Evolutionary conservation across 1,139 yeast species (phyloP).

Genomic region (Candida neerlandica): DNA sequence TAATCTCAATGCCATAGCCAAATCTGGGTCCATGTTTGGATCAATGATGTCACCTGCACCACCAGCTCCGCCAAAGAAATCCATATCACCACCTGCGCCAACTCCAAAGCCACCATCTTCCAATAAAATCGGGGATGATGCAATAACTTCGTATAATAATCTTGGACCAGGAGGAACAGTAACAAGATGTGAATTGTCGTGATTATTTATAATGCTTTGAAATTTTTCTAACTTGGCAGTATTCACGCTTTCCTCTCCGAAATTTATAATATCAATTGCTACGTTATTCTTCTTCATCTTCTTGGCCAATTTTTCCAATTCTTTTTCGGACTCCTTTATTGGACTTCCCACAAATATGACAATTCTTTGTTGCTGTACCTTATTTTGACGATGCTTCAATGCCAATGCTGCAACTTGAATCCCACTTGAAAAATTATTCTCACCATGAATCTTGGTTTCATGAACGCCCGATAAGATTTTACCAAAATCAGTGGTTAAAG

Average conservation of each 20-base stretch:
- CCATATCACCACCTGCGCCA: slow-evolving; percentile 33
- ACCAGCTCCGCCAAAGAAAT: slow-evolving; percentile 40
- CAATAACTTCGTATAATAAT: slow-evolving; percentile 71
- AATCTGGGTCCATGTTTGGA: slow-evolving; percentile 94
- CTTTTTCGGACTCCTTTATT: slow-evolving; percentile 66
- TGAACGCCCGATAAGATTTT: slow-evolving; percentile 86
- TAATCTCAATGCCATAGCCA: slow-evolving; percentile 89
- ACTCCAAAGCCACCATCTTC: slow-evolving; percentile 48
- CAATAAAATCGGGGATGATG: slow-evolving; percentile 67
- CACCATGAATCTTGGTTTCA: slow-evolving; percentile 75
- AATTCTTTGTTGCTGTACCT: slow-evolving; percentile 88
- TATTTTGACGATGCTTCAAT: slow-evolving; percentile 92
- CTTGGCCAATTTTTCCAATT: slow-evolving; percentile 83
- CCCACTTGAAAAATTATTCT: slow-evolving; percentile 72
- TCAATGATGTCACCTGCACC: slow-evolving; percentile 67
- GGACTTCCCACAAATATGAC: slow-evolving; percentile 92
- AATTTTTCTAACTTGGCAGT: slow-evolving; percentile 81
- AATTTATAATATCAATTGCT: slow-evolving; percentile 86
- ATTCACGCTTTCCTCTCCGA: slow-evolving; percentile 85
- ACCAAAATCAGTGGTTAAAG: slow-evolving; percentile 87
- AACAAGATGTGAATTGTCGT: slow-evolving; percentile 82
- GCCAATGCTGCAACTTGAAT: slow-evolving; percentile 98
- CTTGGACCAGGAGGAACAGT: slow-evolving; percentile 90
- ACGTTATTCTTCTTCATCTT: slow-evolving; percentile 92
- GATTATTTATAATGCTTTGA: slow-evolving; percentile 67